Evolutionary conservation across 2,329 filamentous ascomycete genomes (phyloP).

Genomic region (Dactylonectria macrodidyma): DNA sequence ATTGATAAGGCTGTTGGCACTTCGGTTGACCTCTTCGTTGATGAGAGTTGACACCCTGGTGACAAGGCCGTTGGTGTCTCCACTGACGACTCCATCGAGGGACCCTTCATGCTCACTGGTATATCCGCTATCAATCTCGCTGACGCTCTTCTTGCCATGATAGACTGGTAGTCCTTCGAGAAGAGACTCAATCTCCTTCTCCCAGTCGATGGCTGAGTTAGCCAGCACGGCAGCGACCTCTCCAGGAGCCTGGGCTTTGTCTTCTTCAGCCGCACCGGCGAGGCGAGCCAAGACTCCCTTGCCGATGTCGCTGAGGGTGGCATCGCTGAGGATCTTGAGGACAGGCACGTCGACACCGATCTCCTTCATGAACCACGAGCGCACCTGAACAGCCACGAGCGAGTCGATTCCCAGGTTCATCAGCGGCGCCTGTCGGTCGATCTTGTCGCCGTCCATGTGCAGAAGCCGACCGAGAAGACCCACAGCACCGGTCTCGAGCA

Average conservation of each 20-base stretch:
- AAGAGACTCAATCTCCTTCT: slow-evolving; percentile 2
- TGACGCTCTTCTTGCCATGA: background rate
- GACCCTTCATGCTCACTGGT: slow-evolving; percentile 2
- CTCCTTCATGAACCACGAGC: slow-evolving; percentile 9
- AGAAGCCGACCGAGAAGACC: slow-evolving; percentile 1
- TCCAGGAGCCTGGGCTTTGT: background rate
- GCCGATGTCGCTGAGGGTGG: slow-evolving; percentile 2
- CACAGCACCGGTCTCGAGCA: slow-evolving; percentile 1
- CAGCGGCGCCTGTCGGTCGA: slow-evolving; percentile 3
- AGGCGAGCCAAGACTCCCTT: background rate
- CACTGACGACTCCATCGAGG: background rate
- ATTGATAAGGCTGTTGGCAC: background rate
- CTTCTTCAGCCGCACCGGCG: background rate
- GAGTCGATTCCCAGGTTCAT: slow-evolving; percentile 4
- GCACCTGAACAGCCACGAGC: background rate
- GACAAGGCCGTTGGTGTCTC: background rate
- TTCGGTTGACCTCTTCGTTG: background rate
- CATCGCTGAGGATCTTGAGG: slow-evolving; percentile 4
- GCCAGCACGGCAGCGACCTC: slow-evolving; percentile 5
- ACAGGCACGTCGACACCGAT: background rate
- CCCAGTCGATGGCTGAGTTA: slow-evolving; percentile 9
- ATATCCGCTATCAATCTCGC: slow-evolving; percentile 2
- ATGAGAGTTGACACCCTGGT: background rate
- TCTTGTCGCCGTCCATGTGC: slow-evolving; percentile 6
- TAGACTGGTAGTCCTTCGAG: background rate